phyloP scores from a whole-genome alignment of 805 yeast genomes.

The Kazachstania kunashirensis region DNA sequence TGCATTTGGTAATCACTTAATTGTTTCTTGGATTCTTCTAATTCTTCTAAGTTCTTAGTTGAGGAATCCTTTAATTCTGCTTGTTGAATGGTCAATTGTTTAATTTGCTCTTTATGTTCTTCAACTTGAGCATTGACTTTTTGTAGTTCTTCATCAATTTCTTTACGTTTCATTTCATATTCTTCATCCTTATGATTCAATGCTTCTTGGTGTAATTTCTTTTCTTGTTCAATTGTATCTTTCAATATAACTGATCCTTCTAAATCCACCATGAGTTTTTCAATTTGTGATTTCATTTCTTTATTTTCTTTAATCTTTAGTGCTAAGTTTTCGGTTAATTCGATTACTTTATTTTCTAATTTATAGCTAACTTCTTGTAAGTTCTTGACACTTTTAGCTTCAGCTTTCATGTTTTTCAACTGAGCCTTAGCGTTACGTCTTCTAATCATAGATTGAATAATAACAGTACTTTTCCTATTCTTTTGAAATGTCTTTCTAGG shows the following conservation, averaged over 20 bases:
- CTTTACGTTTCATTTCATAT: constrained; percentile 40
- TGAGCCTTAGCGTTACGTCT: constrained; percentile 62
- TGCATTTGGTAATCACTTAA: constrained; percentile 50
- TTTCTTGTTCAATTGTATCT: constrained; percentile 45
- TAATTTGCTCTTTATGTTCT: constrained; percentile 49
- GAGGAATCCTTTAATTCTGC: constrained; percentile 56
- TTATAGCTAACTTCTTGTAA: constrained; percentile 85
- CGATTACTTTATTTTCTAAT: constrained; percentile 95
- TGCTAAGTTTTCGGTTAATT: constrained; percentile 77
- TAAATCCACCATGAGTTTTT: constrained; percentile 39
- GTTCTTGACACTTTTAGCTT: constrained; percentile 85
- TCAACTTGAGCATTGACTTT: constrained; percentile 47
- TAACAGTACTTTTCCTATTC: constrained; percentile 46
- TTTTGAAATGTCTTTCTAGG: constrained; percentile 47
- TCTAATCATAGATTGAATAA: constrained; percentile 71
- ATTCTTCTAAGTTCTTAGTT: constrained; percentile 48
- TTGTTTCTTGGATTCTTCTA: constrained; percentile 49
- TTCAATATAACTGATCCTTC: constrained; percentile 46
- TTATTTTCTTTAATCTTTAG: constrained; percentile 75
- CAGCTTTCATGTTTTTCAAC: constrained; percentile 58
- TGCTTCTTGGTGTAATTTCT: constrained; percentile 41
- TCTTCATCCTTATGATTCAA: constrained; percentile 36
- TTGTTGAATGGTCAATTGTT: constrained; percentile 51
- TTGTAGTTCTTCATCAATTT: constrained; percentile 46
- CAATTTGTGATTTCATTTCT: constrained; percentile 53